Base-by-base conservation (phyloP, 371 early-diverging fungal species). In the Lichtheimia hyalospora region DNA sequence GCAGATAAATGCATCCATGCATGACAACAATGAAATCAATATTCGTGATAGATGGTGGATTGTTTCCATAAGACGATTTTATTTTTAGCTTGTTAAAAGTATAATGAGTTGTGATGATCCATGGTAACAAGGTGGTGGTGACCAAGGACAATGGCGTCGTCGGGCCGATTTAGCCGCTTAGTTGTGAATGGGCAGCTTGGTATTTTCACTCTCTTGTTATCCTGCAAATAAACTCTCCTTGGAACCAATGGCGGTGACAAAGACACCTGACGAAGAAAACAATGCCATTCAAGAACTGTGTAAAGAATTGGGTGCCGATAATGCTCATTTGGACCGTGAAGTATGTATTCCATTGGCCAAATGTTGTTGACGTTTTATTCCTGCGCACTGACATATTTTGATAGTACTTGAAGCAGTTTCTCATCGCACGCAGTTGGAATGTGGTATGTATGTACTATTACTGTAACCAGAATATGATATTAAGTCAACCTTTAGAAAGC, bases 381-480 rank as follows among this genome's bases (percentile, higher is more conserved):
- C 23, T 28, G 34, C 21, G 23, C 16, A 16, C 13, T 18, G 18
- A 41, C 21, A 27, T 43, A 16, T 41, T 58, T 41, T 18, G 49
- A 40, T 23, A 87, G 85, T 76, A 75, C 23, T 66, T 85, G 52
- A 71, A 77, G 55, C 85, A 85, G 43, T 88, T 83, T 64, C 63
- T 86, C n/a, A 75, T 86, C 41, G 86, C 88, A 21, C 71, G 86
- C 50, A 78, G 83, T 58, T 85, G 79, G 69, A 79, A 83, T 61
- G 59, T 83, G 49, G 85, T 85, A 78, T 73, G 78, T 71, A 15
- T 41, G 5, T 50, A 49, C 49, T 24, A 13, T 53, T 18, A 24
- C 28, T 23, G 51, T 21, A 40, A 59, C n/a, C 0, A n/a, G 39
- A 8, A n/a, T 4, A 51, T 21, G 27, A 15, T 68, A 21, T 25